Conservation (phyloP, 306 rosid genomes). For the Canavalia ensiformis region DNA sequence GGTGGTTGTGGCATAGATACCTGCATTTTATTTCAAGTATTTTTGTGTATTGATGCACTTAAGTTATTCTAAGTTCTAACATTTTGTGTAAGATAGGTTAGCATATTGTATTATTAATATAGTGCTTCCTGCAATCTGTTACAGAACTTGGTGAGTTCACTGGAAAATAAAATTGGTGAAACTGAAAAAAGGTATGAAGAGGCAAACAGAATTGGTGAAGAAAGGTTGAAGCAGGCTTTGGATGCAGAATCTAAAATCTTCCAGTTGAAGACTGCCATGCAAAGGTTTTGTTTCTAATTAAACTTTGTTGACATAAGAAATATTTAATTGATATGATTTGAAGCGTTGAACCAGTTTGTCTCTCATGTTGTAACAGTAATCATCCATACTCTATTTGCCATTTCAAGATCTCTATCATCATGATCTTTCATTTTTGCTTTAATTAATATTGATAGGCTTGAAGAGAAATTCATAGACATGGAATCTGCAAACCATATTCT, state of each 20-base stretch:
- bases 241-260: conserved; percentile 83
- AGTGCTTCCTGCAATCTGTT: conserved; percentile 41
- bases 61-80: conserved; percentile 13
- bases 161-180: conserved; percentile 82
- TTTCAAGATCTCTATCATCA: conserved; percentile 31
- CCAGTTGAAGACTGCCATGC: conserved; percentile 82
- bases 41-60: conserved; percentile 16
- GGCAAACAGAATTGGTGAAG: conserved; percentile 81
- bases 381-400: not conserved
- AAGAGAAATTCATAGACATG: conserved; percentile 78
- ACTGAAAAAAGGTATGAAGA: conserved; percentile 80
- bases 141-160: conserved; percentile 79
- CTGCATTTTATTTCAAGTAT: conserved; percentile 21
- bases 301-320: conserved; percentile 34
- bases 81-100: conserved; percentile 24
- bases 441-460: conserved; percentile 66
- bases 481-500: conserved; percentile 77
- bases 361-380: not conserved
- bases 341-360: conserved; percentile 5
- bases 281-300: conserved; percentile 62
- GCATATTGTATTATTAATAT: conserved; percentile 43
- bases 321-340: conserved; percentile 26
- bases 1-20: conserved; percentile 38
- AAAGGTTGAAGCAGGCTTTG: conserved; percentile 85
- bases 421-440: conserved; percentile 7